Percentiles rank a stretch among this genome's conserved stretches.
Conservation (phyloP, 2,329 filamentous ascomycete genomes). For the Fusarium kyushuense region DNA sequence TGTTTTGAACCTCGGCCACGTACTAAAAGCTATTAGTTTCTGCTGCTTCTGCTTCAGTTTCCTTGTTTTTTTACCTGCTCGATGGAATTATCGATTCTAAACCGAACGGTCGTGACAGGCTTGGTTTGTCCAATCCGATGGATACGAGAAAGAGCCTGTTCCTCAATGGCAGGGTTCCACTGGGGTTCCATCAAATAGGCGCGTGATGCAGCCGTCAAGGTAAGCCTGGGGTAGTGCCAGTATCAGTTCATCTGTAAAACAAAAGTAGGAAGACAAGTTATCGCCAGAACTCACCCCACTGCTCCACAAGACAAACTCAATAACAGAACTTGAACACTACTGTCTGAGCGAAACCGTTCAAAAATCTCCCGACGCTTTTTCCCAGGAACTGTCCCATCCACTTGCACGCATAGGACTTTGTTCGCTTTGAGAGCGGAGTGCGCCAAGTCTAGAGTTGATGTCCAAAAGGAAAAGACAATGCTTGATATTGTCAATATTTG, state of each 20-base stretch:
- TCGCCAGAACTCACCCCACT: background rate
- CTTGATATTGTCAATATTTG: background rate
- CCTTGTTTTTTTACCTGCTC: background rate
- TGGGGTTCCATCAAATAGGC: conserved; percentile 65
- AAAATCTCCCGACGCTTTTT: background rate
- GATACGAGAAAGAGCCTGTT: conserved; percentile 48
- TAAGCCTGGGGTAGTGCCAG: background rate
- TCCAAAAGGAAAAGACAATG: background rate
- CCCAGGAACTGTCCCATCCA: background rate
- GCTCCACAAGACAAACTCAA: background rate
- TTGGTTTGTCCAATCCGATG: conserved; percentile 11
- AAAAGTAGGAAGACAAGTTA: no score
- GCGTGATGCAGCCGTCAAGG: conserved; percentile 59
- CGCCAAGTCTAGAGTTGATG: background rate
- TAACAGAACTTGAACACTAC: background rate
- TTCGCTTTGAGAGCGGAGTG: background rate
- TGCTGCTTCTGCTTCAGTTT: background rate
- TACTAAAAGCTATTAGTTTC: background rate
- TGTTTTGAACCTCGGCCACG: background rate
- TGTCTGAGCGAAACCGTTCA: background rate
- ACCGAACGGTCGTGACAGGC: background rate
- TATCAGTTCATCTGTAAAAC: background rate
- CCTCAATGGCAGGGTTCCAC: conserved; percentile 59
- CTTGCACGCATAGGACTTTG: background rate
- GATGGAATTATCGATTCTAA: background rate